Evolutionary conservation across 208 protist genomes (phyloP), one percentile per base, ranked within the genome.

Genomic region (Jaenimonas drosophilae): DNA sequence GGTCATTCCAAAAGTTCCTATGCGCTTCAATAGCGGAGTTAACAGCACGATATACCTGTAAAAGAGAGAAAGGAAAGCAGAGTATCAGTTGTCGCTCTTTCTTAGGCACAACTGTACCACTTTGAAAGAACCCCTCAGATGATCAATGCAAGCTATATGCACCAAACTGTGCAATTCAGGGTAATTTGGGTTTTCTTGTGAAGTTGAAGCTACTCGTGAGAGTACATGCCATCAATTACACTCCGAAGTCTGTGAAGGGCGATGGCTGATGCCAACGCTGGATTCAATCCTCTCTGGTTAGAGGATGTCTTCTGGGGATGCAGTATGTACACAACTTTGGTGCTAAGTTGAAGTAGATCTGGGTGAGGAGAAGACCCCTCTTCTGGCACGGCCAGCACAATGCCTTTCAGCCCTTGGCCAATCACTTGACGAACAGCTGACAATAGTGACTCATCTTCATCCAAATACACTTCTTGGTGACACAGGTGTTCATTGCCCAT

Each of bases 371-470:
- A 71, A 20, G 48, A 50, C 0, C 81, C 81, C 30, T 91, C 76
- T 32, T 91, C 81, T 0, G 76, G 63, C 11, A 84, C 53, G 7
- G 49, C 81, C 16, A 91, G 31, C 31, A 86, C 57, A 20, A 91
- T 82, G 1, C 81, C 81, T 27, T 60, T 59, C 7, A 49, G 56
- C 0, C 56, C 49, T 14, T 44, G 45, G 2, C 20, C 9, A 9
- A 57, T 29, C 9, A 64, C 71, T 3, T 50, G 31, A n/a, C 34
- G 12, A 12, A 87, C 62, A 25, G 70, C 62, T 1, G 12, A 14
- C 1, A 61, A 32, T 3, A 82, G 34, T 4, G 28, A 54, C 21
- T 49, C 28, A 17, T 20, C 32, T 36, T 79, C 59, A 40, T 91
- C 77, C 1, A 91, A 54, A 50, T 59, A 82, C 9, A 91, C 55